A percentile compares a stretch with the other conserved stretches of the same genome.
These are phyloP conservation scores for Allium sativum DNA, from an alignment of 106 monocot genomes.

Conservation along the genomic window DNA sequence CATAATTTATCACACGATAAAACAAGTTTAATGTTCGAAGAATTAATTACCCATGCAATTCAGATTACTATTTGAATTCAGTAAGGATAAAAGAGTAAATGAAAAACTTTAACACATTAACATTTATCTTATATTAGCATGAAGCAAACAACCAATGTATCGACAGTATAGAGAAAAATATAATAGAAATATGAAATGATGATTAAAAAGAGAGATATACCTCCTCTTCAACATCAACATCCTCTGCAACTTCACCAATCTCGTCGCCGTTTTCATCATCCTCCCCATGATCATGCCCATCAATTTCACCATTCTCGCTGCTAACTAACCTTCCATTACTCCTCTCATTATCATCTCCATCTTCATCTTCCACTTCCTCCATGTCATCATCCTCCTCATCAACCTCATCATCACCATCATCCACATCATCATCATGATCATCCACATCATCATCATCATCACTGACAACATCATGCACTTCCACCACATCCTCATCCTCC, in stretches of 20 bases:
- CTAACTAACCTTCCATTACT: conserved; percentile 4
- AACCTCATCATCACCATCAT: conserved; percentile 25
- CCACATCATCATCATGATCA: conserved; percentile 26
- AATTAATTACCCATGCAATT: no score
- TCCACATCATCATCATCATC: conserved; percentile 45
- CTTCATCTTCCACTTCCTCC: conserved; percentile 23
- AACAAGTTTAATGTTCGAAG: no score
- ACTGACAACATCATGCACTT: conserved; percentile 49
- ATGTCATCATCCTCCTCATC: conserved; percentile 27
- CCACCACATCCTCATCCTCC: conserved; percentile 51
- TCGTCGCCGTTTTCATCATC: conserved; percentile 10
- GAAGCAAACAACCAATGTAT: background rate
- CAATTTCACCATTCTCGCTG: conserved; percentile 48
- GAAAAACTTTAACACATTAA: background rate
- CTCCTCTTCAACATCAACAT: conserved; percentile 14
- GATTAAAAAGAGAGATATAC: conserved; percentile 4
- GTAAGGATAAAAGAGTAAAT: no score
- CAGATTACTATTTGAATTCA: no score
- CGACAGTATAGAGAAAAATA: background rate
- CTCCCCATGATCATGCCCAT: conserved; percentile 38
- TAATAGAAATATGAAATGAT: background rate
- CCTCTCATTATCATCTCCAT: background rate
- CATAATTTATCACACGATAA: no score
- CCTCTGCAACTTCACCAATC: conserved; percentile 10
- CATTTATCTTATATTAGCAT: background rate